phyloP scores from a whole-genome alignment of 2,329 filamentous ascomycete species.

The Aspergillus puulaauensis region DNA sequence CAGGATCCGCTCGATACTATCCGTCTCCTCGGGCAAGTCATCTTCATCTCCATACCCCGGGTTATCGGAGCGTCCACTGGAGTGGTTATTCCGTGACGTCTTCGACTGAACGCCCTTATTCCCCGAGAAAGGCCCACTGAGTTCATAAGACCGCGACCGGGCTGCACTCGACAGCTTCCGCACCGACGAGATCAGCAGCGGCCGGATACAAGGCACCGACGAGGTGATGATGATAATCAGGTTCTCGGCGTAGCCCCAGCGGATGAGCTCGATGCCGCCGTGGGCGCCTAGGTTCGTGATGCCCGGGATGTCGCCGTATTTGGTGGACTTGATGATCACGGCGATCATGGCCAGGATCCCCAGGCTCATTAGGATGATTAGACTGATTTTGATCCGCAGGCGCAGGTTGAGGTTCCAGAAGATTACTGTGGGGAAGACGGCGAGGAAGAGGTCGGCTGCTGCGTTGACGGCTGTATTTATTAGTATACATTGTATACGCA shows the following conservation, averaged over 20 bases:
- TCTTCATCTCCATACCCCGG: background rate
- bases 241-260: slow-evolving; percentile 32
- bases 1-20: slow-evolving; percentile 29
- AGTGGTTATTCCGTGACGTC: slow-evolving; percentile 13
- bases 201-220: slow-evolving; percentile 31
- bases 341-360: slow-evolving; percentile 33
- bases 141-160: slow-evolving; percentile 28
- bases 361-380: slow-evolving; percentile 28
- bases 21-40: slow-evolving; percentile 14
- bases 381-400: slow-evolving; percentile 27
- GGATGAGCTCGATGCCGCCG: slow-evolving; percentile 27
- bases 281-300: slow-evolving; percentile 27
- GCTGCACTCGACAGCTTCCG: slow-evolving; percentile 28
- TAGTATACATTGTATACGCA: too few relatives aligned
- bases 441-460: slow-evolving; percentile 29
- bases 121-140: slow-evolving; percentile 23
- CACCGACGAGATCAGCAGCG: slow-evolving; percentile 30
- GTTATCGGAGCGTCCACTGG: background rate
- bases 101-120: slow-evolving; percentile 13
- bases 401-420: slow-evolving; percentile 34
- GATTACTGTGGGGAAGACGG: slow-evolving; percentile 28
- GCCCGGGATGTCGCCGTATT: slow-evolving; percentile 24
- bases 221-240: slow-evolving; percentile 32
- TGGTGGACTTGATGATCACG: slow-evolving; percentile 34
- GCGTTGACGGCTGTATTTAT: slow-evolving; percentile 21